These are phyloP conservation scores for Ocimum tenuiflorum DNA, from an alignment of 257 asterid genomes.

Conservation along the genomic window DNA sequence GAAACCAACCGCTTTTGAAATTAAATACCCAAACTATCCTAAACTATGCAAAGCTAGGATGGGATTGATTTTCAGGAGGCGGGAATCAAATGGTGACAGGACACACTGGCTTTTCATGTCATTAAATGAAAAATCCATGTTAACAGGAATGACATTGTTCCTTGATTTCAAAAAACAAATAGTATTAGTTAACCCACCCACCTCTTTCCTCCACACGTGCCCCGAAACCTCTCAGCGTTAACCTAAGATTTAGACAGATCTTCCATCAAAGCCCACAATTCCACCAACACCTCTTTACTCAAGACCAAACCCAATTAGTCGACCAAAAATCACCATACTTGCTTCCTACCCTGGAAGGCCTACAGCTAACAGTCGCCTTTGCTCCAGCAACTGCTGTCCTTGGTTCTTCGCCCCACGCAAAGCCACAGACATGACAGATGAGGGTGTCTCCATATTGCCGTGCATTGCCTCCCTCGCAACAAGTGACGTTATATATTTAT, in stretches of 20 bases:
- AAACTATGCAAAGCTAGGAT: no score
- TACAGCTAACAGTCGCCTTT: slow-evolving; percentile 20
- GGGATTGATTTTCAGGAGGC: no score
- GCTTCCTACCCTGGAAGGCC: slow-evolving; percentile 19
- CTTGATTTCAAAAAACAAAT: no score
- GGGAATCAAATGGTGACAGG: no score
- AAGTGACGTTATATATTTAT: slow-evolving; percentile 60
- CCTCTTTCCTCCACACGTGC: neutral
- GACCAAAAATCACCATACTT: slow-evolving; percentile 7
- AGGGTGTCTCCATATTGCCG: slow-evolving; percentile 79
- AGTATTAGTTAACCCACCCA: no score
- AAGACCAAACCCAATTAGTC: neutral
- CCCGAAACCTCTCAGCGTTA: neutral
- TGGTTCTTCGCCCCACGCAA: slow-evolving; percentile 24
- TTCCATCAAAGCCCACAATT: neutral
- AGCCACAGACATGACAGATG: slow-evolving; percentile 38
- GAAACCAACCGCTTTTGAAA: no score
- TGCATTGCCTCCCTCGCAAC: slow-evolving; percentile 70
- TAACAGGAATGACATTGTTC: no score
- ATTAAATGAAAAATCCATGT: no score
- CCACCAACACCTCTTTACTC: neutral
- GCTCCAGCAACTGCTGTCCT: slow-evolving; percentile 26
- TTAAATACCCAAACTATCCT: no score
- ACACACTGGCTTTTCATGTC: no score
- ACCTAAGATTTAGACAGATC: neutral